Evolutionary conservation across 768 basidiomycete species (phyloP).

Genomic region (Mycena belliarum): DNA sequence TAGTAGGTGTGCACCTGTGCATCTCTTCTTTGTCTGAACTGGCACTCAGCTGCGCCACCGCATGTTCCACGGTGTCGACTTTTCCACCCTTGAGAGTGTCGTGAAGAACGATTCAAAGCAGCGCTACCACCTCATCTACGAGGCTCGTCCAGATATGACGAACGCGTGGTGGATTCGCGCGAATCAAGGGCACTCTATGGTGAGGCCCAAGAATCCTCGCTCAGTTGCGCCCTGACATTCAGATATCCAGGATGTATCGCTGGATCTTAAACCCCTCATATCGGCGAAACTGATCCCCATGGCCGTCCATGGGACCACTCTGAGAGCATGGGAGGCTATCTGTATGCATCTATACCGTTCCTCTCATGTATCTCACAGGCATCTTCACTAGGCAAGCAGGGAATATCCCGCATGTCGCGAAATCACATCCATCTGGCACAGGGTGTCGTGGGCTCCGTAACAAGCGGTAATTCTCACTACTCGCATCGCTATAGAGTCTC

Average conservation of each 20-base stretch:
- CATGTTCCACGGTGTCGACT: slow-evolving; percentile 52
- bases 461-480: slow-evolving; percentile 47
- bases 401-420: slow-evolving; percentile 64
- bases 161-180: slow-evolving; percentile 65
- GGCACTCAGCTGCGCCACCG: slow-evolving; percentile 54
- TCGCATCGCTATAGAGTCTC: no score
- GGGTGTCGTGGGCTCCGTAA: slow-evolving; percentile 51
- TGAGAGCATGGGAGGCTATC: slow-evolving; percentile 55
- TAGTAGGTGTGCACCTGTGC: slow-evolving; percentile 2
- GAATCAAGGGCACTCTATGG: slow-evolving; percentile 71
- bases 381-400: slow-evolving; percentile 44
- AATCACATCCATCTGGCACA: slow-evolving; percentile 78
- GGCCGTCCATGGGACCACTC: slow-evolving; percentile 65
- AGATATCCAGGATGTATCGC: slow-evolving; percentile 39
- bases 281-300: slow-evolving; percentile 50
- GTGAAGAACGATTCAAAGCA: slow-evolving; percentile 54
- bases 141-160: slow-evolving; percentile 33
- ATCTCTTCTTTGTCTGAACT: neutral
- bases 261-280: slow-evolving; percentile 44
- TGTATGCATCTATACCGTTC: slow-evolving; percentile 34
- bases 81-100: slow-evolving; percentile 44
- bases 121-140: slow-evolving; percentile 45
- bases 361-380: neutral
- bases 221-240: neutral
- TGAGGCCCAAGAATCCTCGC: no score